Percentiles rank a stretch among this genome's conserved stretches.
phyloP scores from a whole-genome alignment of 2,329 filamentous ascomycete species.

The Aspergillus glaucus region DNA sequence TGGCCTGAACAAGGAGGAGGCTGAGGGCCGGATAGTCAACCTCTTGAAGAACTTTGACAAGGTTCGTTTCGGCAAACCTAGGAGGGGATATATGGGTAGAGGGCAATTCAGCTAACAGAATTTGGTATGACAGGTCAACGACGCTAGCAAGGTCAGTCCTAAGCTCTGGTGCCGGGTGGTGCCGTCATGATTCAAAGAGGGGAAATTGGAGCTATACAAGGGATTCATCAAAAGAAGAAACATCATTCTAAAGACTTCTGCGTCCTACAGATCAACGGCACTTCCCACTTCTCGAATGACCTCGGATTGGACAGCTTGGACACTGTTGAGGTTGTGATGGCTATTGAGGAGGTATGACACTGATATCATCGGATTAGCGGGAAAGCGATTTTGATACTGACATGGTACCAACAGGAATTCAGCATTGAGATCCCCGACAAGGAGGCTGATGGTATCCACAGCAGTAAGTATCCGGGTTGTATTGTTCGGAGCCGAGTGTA shows the following conservation, averaged over 20 bases:
- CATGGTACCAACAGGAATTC: conserved; percentile 52
- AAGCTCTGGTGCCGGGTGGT: neutral
- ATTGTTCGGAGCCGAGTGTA: neutral
- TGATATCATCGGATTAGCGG: conserved; percentile 10
- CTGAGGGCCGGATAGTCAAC: conserved; percentile 86
- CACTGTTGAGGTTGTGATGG: conserved; percentile 99
- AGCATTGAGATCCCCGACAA: conserved; percentile 98
- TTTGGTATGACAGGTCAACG: conserved; percentile 26
- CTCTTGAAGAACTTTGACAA: conserved; percentile 97
- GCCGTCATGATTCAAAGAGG: neutral
- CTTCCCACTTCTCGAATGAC: conserved; percentile 92
- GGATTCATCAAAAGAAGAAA: neutral
- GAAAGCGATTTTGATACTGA: conserved; percentile 8
- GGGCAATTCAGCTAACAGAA: neutral
- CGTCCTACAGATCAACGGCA: conserved; percentile 63
- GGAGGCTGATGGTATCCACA: conserved; percentile 90
- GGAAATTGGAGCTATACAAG: neutral
- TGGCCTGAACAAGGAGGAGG: conserved; percentile 73
- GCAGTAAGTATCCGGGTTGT: conserved; percentile 56
- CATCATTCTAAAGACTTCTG: conserved; percentile 16
- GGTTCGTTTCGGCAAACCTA: conserved; percentile 46
- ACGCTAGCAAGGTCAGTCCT: conserved; percentile 34
- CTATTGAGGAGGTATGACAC: conserved; percentile 80
- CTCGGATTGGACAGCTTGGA: conserved; percentile 95
- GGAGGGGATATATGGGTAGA: neutral